Evolutionary conservation across 176 grass and related monocot species (phyloP), one percentile per base, ranked within the genome.

Genomic region (Phoenix dactylifera): DNA sequence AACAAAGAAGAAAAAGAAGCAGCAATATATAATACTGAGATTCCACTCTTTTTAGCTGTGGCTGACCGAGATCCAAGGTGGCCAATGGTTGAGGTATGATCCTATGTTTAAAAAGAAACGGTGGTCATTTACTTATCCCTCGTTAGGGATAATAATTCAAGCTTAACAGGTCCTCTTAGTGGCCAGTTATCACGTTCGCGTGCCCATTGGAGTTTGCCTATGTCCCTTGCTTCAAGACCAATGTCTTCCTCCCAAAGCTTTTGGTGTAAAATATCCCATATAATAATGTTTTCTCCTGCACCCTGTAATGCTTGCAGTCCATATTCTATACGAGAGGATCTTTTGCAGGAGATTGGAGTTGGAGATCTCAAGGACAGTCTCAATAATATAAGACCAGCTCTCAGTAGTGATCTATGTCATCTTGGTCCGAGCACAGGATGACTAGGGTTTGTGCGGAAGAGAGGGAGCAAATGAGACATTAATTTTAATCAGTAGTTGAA

Each of bases 281-380:
- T 6, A 19, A 18, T 35, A 29, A 26, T 66, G 16, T 49, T 54
- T 51, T 63, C 60, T 39, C 73, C 78, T 97, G 78, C 76, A 78
- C 81, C 84, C 81, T 82, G 85, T 80, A 85, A 83, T 97, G 87
- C 77, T 73, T 80, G 84, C 83, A 88, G 26, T 62, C 7, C 25
- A 53, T 88, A 82, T 71, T 85, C 59, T 88, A 83, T 66, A 55
- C 49, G 51, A n/a, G 10, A 58, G 18, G 64, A 63, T 72, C 49
- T 62, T 50, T 75, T 24, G 23, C 49, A 67, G 57, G 10, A 16
- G 1, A 22, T 60, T 57, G 68, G 71, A 72, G 83, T 60, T 67
- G 58, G 75, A 62, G 75, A 82, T 85, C 87, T 88, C 86, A 77
- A 88, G 72, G 75, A 69, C 62, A 69, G 59, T 58, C 64, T 64